Percentiles rank a stretch among this genome's conserved stretches.
Evolutionary conservation across 371 early-diverging fungal genomes (phyloP).

Genomic region (Coemansia sp.): DNA sequence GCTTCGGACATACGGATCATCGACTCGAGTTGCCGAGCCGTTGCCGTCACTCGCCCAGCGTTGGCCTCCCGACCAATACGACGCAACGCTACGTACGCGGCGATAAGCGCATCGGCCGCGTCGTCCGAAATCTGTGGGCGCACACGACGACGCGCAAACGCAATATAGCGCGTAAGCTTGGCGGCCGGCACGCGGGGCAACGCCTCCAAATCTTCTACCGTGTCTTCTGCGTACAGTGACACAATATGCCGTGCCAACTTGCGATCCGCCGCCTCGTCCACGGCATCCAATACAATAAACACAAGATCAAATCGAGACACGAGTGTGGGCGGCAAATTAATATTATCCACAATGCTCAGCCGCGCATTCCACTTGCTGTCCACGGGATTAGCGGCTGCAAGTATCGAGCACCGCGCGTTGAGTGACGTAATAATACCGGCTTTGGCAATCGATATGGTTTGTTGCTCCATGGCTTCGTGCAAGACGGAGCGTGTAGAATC

Average conservation of each 20-base stretch:
- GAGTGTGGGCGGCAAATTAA: conserved; percentile 94
- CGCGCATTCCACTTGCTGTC: conserved; percentile 90
- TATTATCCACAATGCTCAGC: conserved; percentile 90
- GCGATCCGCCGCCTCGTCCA: conserved; percentile 84
- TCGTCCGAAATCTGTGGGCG: conserved; percentile 83
- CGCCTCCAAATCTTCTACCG: conserved; percentile 16
- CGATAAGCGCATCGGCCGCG: conserved; percentile 73
- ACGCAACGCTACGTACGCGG: conserved; percentile 88
- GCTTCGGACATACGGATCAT: conserved; percentile 99
- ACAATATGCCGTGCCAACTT: conserved; percentile 86
- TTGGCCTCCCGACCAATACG: conserved; percentile 65
- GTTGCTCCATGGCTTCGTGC: conserved; percentile 99
- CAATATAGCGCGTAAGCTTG: conserved; percentile 84
- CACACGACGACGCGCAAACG: conserved; percentile 80
- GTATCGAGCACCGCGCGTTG: conserved; percentile 97
- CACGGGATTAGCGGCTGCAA: conserved; percentile 98
- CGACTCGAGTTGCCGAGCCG: conserved; percentile 98
- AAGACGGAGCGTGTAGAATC: conserved; percentile 94
- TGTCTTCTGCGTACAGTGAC: conserved; percentile 80
- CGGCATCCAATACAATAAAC: conserved; percentile 89
- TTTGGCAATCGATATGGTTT: conserved; percentile 99
- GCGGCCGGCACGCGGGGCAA: conserved; percentile 64
- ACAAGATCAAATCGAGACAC: conserved; percentile 98
- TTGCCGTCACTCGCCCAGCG: conserved; percentile 66
- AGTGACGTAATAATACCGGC: conserved; percentile 99